A percentile compares a stretch with the other conserved stretches of the same genome.
phyloP scores from a whole-genome alignment of 1,284 basidiomycete genomes.

The Apiotrichum porosum region DNA sequence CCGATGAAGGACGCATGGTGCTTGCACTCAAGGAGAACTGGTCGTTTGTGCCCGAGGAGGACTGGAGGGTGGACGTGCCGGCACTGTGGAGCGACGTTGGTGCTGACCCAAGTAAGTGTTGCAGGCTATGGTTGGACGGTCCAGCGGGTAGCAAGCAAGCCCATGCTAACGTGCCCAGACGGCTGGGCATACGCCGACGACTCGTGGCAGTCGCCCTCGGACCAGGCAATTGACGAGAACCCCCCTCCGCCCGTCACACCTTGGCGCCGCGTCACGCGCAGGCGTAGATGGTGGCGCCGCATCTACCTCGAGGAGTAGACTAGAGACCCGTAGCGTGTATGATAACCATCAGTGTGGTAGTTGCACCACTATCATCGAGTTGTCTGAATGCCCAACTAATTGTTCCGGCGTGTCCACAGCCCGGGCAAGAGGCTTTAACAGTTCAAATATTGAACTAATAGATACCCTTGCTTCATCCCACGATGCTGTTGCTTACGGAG shows the following conservation, averaged over 20 bases:
- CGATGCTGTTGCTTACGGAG: too few relatives aligned
- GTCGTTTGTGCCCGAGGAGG: conserved; percentile 44
- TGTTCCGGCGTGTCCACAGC: too few relatives aligned
- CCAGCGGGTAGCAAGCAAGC: too few relatives aligned
- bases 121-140: too few relatives aligned
- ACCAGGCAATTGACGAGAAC: not conserved
- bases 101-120: conserved; percentile 36
- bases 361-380: too few relatives aligned
- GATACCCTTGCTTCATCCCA: too few relatives aligned
- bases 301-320: conserved; percentile 12
- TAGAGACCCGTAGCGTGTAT: too few relatives aligned
- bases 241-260: not conserved
- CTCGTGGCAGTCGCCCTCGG: conserved; percentile 32
- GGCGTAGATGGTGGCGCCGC: conserved; percentile 18
- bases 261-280: conserved; percentile 11
- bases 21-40: conserved; percentile 40
- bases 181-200: conserved; percentile 48
- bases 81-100: conserved; percentile 42
- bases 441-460: too few relatives aligned
- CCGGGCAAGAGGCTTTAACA: too few relatives aligned
- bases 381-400: too few relatives aligned
- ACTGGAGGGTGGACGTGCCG: conserved; percentile 45
- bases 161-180: conserved; percentile 17
- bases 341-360: too few relatives aligned
- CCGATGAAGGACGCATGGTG: conserved; percentile 27